Conservation (phyloP, 495 filamentous ascomycete species). For the Talaromyces proteolyticus region DNA sequence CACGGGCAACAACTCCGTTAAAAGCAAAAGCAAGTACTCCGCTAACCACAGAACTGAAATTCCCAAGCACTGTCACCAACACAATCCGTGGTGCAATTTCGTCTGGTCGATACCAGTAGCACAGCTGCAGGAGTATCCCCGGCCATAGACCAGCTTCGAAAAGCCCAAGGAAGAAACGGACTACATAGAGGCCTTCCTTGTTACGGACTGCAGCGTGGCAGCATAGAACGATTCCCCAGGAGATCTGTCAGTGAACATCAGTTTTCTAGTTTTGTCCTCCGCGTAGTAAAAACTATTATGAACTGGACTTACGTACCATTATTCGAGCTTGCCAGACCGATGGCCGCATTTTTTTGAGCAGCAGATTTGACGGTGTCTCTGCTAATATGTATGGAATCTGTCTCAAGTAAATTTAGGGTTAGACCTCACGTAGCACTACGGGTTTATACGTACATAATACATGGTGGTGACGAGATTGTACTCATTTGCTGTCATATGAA, state of each 20-base stretch:
- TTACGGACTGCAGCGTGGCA: conserved; percentile 29
- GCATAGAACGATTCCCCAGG: conserved; percentile 28
- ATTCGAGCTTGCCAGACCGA: conserved; percentile 28
- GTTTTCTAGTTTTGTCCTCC: no score
- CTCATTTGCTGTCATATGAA: conserved; percentile 24
- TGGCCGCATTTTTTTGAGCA: conserved; percentile 26
- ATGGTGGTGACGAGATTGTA: conserved; percentile 31
- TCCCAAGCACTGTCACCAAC: no score
- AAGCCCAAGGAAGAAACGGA: conserved; percentile 30
- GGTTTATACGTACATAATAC: conserved; percentile 14
- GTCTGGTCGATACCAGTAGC: conserved; percentile 31
- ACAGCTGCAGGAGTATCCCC: conserved; percentile 27
- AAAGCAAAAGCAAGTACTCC: no score
- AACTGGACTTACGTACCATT: no score
- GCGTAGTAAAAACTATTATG: no score
- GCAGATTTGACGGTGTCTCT: conserved; percentile 24
- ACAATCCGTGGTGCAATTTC: conserved; percentile 25
- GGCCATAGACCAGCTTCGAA: conserved; percentile 34
- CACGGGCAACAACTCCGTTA: conserved; percentile 21
- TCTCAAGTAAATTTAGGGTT: neutral
- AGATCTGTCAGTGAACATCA: no score
- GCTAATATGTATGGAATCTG: conserved; percentile 28
- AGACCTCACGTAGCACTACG: neutral
- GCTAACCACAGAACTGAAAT: no score
- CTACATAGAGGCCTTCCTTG: conserved; percentile 18